Evolutionary conservation across 495 filamentous ascomycete species (phyloP), one percentile per base, ranked within the genome.

Genomic region (Daldinia concentrica): DNA sequence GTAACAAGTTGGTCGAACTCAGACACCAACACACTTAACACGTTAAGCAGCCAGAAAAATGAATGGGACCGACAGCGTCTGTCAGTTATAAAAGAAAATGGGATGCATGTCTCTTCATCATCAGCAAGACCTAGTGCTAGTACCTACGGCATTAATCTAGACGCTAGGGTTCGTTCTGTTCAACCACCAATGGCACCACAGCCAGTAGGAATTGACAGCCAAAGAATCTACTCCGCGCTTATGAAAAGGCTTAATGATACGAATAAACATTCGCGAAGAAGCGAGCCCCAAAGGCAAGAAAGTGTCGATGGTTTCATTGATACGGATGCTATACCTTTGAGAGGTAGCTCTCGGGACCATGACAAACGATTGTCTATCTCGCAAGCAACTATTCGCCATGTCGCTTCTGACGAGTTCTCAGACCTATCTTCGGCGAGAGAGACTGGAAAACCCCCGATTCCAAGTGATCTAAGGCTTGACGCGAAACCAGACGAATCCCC

Each of bases 1-100:
- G 86, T 93, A 41, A 93, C 90, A 14, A 95, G 92, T 75, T 93
- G 92, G 92, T 85, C 86, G 4, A 85, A 90, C 71, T 94, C 85
- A 5, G 82, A 79, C 1, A 78, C 79, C 0, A 84, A 78, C 50
- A 86, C 83, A 6, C 74, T 83, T 3, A 78, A 80, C 29, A 83
- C 79, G 30, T 77, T 74, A 68, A 77, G 60, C 59, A 79, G 69
- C 61, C 73, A 39, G 77, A 79, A 76, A 65, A 75, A 58, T 4
- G 83, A 85, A 26, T 82, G 81, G 72, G 87, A 88, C 45, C 81
- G 77, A 37, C 87, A 89, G 65, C 86, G 86, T 24, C 79, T 92
- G 26, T 90, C 90, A 17, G 83, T 90, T 64, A 91, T 93, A 60
- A 83, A 89, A 58, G 91, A 93, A 72, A 81, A 86, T 70, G 88